Evolutionary conservation across 305 asterid genomes (phyloP).

Genomic region (Lippia alba): DNA sequence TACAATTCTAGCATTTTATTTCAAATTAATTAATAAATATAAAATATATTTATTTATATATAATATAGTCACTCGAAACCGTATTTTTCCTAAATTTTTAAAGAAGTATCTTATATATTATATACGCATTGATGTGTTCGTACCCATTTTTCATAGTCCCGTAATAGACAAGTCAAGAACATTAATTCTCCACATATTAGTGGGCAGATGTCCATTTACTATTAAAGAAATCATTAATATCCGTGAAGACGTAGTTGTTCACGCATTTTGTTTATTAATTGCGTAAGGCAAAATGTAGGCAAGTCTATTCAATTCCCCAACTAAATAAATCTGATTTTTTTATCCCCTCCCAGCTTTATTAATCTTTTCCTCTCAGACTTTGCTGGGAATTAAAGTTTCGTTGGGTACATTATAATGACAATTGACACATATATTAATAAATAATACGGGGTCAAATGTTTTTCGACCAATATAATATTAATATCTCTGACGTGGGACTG

Average conservation of each 20-base stretch:
- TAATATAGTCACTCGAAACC: no score
- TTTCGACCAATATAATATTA: neutral
- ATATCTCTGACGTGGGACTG: no score
- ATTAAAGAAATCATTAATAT: neutral
- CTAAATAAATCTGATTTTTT: constrained; percentile 19
- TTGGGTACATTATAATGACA: constrained; percentile 30
- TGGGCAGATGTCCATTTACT: neutral
- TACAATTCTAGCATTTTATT: no score
- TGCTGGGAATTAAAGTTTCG: constrained; percentile 11
- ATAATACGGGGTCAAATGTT: neutral
- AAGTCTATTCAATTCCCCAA: constrained; percentile 29
- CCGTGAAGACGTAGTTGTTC: neutral
- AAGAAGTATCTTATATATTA: no score
- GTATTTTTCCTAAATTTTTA: no score
- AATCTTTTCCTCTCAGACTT: neutral
- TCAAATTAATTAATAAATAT: no score
- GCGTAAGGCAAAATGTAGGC: constrained; percentile 7
- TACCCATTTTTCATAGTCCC: no score
- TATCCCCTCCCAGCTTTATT: neutral
- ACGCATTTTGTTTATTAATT: neutral
- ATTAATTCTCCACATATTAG: neutral
- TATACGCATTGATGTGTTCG: no score
- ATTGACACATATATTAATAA: constrained; percentile 12
- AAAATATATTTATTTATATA: no score
- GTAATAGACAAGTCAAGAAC: no score